Percentiles rank a stretch among this genome's conserved stretches.
Conservation (phyloP, 306 rosid species). For the Dryas drummondii region DNA sequence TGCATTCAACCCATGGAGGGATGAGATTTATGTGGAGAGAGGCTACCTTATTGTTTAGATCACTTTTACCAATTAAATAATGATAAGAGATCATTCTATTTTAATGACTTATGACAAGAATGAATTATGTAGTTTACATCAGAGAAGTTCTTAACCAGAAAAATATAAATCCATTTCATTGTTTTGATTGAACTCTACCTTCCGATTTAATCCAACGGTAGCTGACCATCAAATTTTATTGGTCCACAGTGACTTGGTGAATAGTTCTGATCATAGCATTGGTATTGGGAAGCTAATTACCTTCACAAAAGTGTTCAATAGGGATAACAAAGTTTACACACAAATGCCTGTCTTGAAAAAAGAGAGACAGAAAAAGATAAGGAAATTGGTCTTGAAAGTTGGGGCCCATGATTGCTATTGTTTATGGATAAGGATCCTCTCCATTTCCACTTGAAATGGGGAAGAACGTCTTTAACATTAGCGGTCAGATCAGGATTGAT, state of each 20-base stretch:
- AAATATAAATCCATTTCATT: neutral
- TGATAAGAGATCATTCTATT: neutral
- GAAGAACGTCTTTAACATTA: neutral
- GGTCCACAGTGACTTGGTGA: neutral
- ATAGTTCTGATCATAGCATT: neutral
- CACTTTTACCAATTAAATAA: neutral
- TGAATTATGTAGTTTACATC: neutral
- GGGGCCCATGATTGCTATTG: neutral
- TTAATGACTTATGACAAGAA: neutral
- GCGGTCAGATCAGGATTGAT: neutral
- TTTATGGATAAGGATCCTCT: neutral
- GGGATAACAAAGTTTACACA: neutral
- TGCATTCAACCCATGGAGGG: neutral
- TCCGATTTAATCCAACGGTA: neutral
- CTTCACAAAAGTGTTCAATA: neutral
- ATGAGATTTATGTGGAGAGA: neutral
- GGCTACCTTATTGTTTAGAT: neutral
- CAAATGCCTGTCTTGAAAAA: neutral
- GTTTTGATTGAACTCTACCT: neutral
- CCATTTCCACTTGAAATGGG: neutral
- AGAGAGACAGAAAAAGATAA: neutral
- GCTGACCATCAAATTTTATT: neutral
- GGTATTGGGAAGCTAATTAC: neutral
- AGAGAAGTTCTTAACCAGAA: neutral
- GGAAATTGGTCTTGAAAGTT: neutral